These are phyloP conservation scores for Thelonectria olida DNA, from an alignment of 2,329 filamentous ascomycete genomes.

Conservation along the genomic window DNA sequence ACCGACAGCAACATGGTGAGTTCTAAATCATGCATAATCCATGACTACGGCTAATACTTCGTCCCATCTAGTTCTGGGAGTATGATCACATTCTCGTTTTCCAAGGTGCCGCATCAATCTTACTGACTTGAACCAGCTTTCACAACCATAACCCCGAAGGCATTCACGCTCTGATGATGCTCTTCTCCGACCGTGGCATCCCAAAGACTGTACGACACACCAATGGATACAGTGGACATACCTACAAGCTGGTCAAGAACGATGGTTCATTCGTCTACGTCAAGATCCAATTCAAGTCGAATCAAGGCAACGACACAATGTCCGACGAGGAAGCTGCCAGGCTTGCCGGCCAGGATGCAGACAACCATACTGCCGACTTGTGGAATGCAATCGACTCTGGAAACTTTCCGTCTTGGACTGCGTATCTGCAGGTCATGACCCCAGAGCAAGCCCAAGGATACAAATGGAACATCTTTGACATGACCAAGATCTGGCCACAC, in stretches of 20 bases:
- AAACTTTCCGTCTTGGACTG: conserved; percentile 70
- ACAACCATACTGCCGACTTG: conserved; percentile 52
- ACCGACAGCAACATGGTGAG: conserved; percentile 69
- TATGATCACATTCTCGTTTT: not conserved
- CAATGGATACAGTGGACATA: conserved; percentile 59
- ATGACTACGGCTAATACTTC: not conserved
- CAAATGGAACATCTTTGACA: conserved; percentile 72
- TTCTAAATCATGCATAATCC: not conserved
- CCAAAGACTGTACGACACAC: conserved; percentile 56
- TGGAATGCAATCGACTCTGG: conserved; percentile 64
- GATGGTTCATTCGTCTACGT: conserved; percentile 59
- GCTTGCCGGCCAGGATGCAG: conserved; percentile 58
- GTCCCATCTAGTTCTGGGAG: conserved; percentile 49
- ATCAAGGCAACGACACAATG: conserved; percentile 56
- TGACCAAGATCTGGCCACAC: conserved; percentile 77
- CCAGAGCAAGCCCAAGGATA: conserved; percentile 70
- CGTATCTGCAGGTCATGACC: conserved; percentile 70
- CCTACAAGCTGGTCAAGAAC: conserved; percentile 54
- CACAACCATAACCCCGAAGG: conserved; percentile 63
- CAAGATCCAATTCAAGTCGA: conserved; percentile 59
- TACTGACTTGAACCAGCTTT: conserved; percentile 25
- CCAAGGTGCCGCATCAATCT: not conserved
- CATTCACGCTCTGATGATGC: conserved; percentile 59
- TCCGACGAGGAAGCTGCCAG: conserved; percentile 48
- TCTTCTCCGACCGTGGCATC: conserved; percentile 60